Conservation (phyloP, 2,329 filamentous ascomycete species). For the Aspergillus hortae region DNA sequence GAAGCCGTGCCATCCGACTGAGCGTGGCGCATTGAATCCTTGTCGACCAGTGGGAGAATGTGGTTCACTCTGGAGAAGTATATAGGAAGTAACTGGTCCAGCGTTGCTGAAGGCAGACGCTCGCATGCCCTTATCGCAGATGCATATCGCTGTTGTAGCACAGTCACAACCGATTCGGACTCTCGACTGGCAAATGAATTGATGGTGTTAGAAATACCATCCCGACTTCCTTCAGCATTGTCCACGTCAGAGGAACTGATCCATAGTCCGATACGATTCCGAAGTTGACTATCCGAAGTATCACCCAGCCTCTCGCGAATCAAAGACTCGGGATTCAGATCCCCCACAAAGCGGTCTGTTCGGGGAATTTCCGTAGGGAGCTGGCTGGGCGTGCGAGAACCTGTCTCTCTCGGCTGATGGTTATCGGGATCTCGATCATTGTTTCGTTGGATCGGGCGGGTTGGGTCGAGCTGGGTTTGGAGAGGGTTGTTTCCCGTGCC, state of each 20-base stretch:
- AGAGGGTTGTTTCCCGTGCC: constrained; percentile 4
- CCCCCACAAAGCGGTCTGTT: constrained; percentile 37
- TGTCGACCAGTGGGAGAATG: constrained; percentile 36
- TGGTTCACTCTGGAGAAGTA: constrained; percentile 38
- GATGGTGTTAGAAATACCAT: constrained; percentile 1
- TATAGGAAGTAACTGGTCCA: constrained; percentile 29
- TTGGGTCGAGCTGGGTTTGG: neutral
- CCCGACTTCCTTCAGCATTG: constrained; percentile 5
- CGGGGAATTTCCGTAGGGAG: constrained; percentile 9
- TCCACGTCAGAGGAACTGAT: constrained; percentile 22
- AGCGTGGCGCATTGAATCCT: constrained; percentile 21
- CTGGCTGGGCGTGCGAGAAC: constrained; percentile 1
- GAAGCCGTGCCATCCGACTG: constrained; percentile 25
- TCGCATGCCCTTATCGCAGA: constrained; percentile 25
- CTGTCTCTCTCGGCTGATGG: constrained; percentile 1
- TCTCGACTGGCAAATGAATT: constrained; percentile 3
- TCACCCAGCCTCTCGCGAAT: constrained; percentile 31
- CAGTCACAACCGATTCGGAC: constrained; percentile 9
- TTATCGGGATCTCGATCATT: neutral
- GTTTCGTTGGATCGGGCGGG: neutral
- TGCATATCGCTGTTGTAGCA: constrained; percentile 23
- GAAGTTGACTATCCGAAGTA: constrained; percentile 19
- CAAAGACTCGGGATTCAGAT: constrained; percentile 40
- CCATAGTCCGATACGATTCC: constrained; percentile 32
- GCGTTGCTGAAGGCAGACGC: constrained; percentile 30